These are phyloP conservation scores for Sporothrix curviconia DNA, from an alignment of 2,329 filamentous ascomycete species.

Conservation along the genomic window DNA sequence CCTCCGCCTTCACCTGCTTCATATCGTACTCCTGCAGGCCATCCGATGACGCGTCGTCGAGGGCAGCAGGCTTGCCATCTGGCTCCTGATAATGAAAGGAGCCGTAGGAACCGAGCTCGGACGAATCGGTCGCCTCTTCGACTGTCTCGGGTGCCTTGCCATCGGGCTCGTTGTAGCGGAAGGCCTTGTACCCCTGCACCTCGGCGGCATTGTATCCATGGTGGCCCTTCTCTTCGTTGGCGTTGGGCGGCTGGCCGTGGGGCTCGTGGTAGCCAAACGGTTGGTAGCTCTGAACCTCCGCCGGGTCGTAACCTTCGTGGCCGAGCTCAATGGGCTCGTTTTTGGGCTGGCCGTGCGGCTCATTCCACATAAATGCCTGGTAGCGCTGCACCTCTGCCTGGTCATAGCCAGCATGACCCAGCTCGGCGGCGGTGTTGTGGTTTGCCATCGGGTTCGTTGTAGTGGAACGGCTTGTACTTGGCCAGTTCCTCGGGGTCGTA, in stretches of 20 bases:
- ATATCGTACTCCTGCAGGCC: constrained; percentile 34
- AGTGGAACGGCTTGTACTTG: constrained; percentile 28
- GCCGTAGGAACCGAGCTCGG: constrained; percentile 21
- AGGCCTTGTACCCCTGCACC: constrained; percentile 24
- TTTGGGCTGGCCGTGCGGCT: constrained; percentile 21
- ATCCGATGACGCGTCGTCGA: constrained; percentile 32
- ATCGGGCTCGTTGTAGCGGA: constrained; percentile 28
- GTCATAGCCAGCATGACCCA: constrained; percentile 21
- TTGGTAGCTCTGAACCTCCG: constrained; percentile 21
- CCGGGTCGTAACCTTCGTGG: constrained; percentile 26
- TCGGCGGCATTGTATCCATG: constrained; percentile 15
- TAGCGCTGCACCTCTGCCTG: constrained; percentile 19
- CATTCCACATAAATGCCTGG: constrained; percentile 21
- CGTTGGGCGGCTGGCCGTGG: constrained; percentile 18
- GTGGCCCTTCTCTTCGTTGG: neutral
- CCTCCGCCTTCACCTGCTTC: neutral
- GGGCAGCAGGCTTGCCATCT: constrained; percentile 23
- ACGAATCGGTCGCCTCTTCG: constrained; percentile 1
- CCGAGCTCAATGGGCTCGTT: constrained; percentile 15
- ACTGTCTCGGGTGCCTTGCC: constrained; percentile 21
- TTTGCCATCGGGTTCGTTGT: constrained; percentile 29
- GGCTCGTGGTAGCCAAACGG: constrained; percentile 29
- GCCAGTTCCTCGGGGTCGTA: constrained; percentile 17
- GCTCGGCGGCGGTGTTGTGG: constrained; percentile 16
- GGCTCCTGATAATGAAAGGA: constrained; percentile 20